Evolutionary conservation across 768 basidiomycete genomes (phyloP), one percentile per base, ranked within the genome.

Genomic region (Tubosaeta sp.): DNA sequence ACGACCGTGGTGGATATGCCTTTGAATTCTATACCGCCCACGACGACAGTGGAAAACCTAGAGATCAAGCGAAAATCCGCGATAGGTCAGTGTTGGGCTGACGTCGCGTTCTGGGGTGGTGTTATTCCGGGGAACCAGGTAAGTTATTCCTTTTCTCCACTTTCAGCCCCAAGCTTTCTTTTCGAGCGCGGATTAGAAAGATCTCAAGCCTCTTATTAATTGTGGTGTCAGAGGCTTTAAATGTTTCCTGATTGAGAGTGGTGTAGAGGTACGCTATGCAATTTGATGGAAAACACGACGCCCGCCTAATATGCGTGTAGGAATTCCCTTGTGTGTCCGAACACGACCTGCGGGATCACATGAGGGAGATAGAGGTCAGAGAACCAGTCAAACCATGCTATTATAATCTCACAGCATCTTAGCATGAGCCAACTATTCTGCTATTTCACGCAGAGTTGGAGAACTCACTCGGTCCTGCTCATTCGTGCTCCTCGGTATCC

Each of bases 1-100:
- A 97, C 94, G 8, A 91, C 92, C 6, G 74, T 98, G 19, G 86
- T 97, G 29, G 96, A 98, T 71, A 99, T 98, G 95, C 96, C 95
- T 3, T 75, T 99, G 48, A 97, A 99, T 69, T 95, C 94, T 2
- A 90, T 98, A 48, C 95, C 95, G 1, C 93, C 96, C 0, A 97
- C 96, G 1, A 94, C 92, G 2, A 94, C 91, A 0, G 78, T 92
- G 8, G 71, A 71, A 6, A 83, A 95, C 62, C 76, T 98, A 9
- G 70, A 81, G 41, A 59, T 72, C 24, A 98, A 98, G 73, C 77
- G 82, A 6, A 63, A 66, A 11, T 88, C 85, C 1, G 91, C 95
- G 3, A 60, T 68, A 44, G 82, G 81, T 3, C 85, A 93, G 61
- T 71, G 76, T 81, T 38, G 81, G 87, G 7, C 91, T 88, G 70